A percentile compares a stretch with the other conserved stretches of the same genome.
Conservation (phyloP, 805 yeast genomes). For the Zygosaccharomyces rouxii region DNA sequence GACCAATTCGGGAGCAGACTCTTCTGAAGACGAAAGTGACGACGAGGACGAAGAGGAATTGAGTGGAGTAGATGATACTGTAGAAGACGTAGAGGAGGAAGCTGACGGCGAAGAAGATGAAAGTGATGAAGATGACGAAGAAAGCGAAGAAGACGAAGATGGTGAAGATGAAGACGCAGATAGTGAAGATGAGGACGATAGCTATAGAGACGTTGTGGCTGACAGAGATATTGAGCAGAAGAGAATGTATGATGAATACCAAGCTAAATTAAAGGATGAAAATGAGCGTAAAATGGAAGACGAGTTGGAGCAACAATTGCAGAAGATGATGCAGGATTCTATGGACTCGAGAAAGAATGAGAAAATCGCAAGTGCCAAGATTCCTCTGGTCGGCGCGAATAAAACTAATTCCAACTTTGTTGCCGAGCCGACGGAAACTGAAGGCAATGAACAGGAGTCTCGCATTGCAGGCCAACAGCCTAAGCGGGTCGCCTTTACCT, state of each 20-base stretch:
- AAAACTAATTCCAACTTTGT: conserved; percentile 1
- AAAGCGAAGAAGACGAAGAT: conserved; percentile 14
- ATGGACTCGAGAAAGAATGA: conserved; percentile 39
- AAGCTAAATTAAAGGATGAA: conserved; percentile 35
- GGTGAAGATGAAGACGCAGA: conserved; percentile 26
- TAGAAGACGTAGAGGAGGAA: conserved; percentile 20
- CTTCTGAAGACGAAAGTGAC: conserved; percentile 8
- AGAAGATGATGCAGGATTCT: conserved; percentile 49
- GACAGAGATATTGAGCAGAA: conserved; percentile 34
- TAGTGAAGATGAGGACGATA: conserved; percentile 27
- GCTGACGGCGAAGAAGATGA: conserved; percentile 28
- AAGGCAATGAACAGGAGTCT: background rate
- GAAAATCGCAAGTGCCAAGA: conserved; percentile 23
- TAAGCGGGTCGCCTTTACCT: conserved; percentile 44
- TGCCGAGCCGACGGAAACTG: background rate
- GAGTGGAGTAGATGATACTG: conserved; percentile 32
- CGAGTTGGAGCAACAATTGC: conserved; percentile 55
- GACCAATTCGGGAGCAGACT: background rate
- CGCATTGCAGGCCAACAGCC: background rate
- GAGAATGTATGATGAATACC: conserved; percentile 38
- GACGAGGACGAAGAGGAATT: conserved; percentile 29
- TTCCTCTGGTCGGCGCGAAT: conserved; percentile 23
- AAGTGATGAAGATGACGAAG: conserved; percentile 22
- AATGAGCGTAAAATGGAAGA: conserved; percentile 46
- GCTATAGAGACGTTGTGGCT: conserved; percentile 25